Evolutionary conservation across 2,329 filamentous ascomycete species (phyloP).

Genomic region (Colletotrichum nymphaeae): DNA sequence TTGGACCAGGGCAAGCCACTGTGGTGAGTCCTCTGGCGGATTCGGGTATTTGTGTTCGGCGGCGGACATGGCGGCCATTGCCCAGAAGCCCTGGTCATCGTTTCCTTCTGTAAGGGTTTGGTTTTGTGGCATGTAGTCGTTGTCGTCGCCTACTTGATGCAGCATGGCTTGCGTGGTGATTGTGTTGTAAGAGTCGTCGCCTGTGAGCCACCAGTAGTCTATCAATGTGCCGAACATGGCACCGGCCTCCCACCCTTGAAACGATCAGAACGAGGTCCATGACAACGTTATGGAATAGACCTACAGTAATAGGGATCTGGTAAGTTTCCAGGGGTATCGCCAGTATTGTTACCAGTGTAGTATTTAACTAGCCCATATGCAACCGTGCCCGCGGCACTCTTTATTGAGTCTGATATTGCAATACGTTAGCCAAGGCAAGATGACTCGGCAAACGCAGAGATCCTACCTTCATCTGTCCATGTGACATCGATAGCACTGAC

Average conservation of each 20-base stretch:
- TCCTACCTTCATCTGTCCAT: slow-evolving; percentile 18
- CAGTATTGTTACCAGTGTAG: slow-evolving; percentile 67
- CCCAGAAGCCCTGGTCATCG: slow-evolving; percentile 88
- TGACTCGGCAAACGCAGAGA: too few relatives aligned
- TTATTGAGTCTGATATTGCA: slow-evolving; percentile 45
- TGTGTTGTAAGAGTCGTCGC: slow-evolving; percentile 73
- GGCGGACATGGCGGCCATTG: slow-evolving; percentile 80
- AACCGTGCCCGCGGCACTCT: slow-evolving; percentile 49
- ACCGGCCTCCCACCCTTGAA: slow-evolving; percentile 76
- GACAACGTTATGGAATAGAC: slow-evolving; percentile 38
- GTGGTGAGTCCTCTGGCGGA: slow-evolving; percentile 69
- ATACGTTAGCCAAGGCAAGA: background rate
- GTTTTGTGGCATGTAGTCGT: slow-evolving; percentile 75
- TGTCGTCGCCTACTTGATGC: slow-evolving; percentile 68
- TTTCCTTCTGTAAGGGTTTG: slow-evolving; percentile 73
- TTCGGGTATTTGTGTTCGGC: slow-evolving; percentile 82
- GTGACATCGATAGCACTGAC: slow-evolving; percentile 19
- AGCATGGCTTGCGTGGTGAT: slow-evolving; percentile 68
- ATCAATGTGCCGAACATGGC: slow-evolving; percentile 78
- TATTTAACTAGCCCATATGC: slow-evolving; percentile 51
- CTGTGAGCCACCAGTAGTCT: slow-evolving; percentile 79
- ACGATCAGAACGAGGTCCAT: slow-evolving; percentile 49
- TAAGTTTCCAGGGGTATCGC: slow-evolving; percentile 67
- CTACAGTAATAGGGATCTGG: slow-evolving; percentile 66
- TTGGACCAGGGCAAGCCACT: slow-evolving; percentile 82